Percentiles rank a stretch among this genome's conserved stretches.
These are phyloP conservation scores for Backusella tarrabulga DNA, from an alignment of 192 early-diverging fungal genomes.

Conservation along the genomic window DNA sequence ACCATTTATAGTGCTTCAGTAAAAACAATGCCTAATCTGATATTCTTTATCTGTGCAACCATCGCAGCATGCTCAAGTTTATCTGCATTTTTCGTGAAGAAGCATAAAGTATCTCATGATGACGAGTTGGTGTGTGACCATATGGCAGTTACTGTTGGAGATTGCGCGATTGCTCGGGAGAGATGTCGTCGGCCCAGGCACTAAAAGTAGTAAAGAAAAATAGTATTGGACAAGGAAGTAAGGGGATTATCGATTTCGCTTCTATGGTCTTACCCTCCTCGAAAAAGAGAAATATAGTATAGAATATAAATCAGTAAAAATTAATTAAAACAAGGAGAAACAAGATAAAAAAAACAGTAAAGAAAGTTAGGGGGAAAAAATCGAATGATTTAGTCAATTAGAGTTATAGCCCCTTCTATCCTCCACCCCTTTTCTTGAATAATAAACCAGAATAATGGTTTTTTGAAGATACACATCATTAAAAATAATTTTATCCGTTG, in stretches of 20 bases:
- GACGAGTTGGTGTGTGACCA: neutral
- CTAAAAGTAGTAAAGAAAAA: neutral
- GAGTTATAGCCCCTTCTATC: neutral
- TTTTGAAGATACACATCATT: neutral
- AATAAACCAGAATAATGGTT: neutral
- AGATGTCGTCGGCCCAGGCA: neutral
- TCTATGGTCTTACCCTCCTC: neutral
- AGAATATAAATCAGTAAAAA: neutral
- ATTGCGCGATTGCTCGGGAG: neutral
- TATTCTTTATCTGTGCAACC: slow-evolving; percentile 40
- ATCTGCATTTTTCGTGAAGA: slow-evolving; percentile 39
- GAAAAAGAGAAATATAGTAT: neutral
- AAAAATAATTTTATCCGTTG: neutral
- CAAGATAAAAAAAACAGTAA: neutral
- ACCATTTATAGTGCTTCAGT: slow-evolving; percentile 45
- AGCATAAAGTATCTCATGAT: neutral
- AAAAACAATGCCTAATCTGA: slow-evolving; percentile 34
- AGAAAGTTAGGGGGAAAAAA: neutral
- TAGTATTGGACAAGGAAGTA: neutral
- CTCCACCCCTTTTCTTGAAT: neutral
- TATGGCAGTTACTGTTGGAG: neutral
- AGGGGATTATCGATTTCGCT: neutral
- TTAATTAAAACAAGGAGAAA: slow-evolving; percentile 7
- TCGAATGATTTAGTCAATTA: neutral
- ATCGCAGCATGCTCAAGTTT: slow-evolving; percentile 28